These are phyloP conservation scores for Paramecium primaurelia DNA, from an alignment of 73 alveolate genomes.

Conservation along the genomic window DNA sequence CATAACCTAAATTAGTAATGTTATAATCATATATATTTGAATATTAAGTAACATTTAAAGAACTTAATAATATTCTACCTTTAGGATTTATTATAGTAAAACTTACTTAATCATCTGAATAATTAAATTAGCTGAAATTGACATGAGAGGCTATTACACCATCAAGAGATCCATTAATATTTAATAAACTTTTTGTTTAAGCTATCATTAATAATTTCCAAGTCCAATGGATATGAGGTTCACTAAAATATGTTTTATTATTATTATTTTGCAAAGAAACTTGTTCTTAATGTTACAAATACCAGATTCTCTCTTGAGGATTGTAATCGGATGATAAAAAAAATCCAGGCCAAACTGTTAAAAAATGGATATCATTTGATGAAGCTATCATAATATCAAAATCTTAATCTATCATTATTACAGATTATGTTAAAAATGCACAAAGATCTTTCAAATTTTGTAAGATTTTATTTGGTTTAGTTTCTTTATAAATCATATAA, in stretches of 20 bases:
- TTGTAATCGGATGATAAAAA: not conserved
- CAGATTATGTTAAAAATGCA: not conserved
- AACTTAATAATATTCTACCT: not conserved
- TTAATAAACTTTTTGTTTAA: not conserved
- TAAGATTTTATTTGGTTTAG: not conserved
- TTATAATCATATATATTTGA: not conserved
- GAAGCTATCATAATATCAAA: not conserved
- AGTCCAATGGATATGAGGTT: not conserved
- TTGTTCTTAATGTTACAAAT: not conserved
- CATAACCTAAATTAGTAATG: not conserved
- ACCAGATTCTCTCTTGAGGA: not conserved
- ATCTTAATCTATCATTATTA: not conserved
- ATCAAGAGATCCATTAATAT: not conserved
- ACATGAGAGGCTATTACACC: conserved; percentile 1
- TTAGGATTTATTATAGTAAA: not conserved
- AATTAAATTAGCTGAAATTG: not conserved
- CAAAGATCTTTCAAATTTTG: not conserved
- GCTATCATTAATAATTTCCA: conserved; percentile 1
- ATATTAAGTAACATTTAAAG: not conserved
- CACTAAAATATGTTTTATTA: not conserved
- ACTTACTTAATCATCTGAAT: not conserved
- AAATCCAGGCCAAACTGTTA: not conserved
- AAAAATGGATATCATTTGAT: not conserved
- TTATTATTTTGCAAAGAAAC: not conserved
- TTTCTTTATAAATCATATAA: not conserved